Percentiles rank a stretch among this genome's conserved stretches.
These are phyloP conservation scores for Millerago galiae DNA, from an alignment of 805 yeast genomes.

Conservation along the genomic window DNA sequence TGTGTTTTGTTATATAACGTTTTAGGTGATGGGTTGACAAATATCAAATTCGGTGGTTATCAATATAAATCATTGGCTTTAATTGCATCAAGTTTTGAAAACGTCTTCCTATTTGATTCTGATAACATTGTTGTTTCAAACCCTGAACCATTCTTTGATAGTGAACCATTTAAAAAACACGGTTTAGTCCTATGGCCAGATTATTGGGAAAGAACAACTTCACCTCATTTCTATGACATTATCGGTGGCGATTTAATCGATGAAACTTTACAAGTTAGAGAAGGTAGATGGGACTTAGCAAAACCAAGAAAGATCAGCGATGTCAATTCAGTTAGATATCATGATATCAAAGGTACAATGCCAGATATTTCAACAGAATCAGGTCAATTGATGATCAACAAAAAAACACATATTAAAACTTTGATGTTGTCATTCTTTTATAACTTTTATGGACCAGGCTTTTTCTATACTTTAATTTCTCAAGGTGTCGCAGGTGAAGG, in stretches of 20 bases:
- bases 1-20: conserved; percentile 59
- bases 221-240: conserved; percentile 54
- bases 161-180: conserved; percentile 37
- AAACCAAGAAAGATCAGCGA: conserved; percentile 8
- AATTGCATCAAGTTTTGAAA: conserved; percentile 69
- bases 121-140: conserved; percentile 54
- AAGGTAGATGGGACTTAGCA: conserved; percentile 18
- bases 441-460: conserved; percentile 58
- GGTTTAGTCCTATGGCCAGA: conserved; percentile 73
- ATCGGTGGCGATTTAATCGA: conserved; percentile 32
- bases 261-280: conserved; percentile 15
- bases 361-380: conserved; percentile 68
- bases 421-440: conserved; percentile 56
- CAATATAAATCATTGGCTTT: conserved; percentile 71
- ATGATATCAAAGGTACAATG: conserved; percentile 55
- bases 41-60: conserved; percentile 51
- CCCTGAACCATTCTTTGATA: conserved; percentile 39
- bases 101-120: conserved; percentile 67
- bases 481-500: conserved; percentile 79
- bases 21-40: conserved; percentile 48
- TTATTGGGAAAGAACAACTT: conserved; percentile 64
- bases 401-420: conserved; percentile 51
- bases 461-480: conserved; percentile 60
- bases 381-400: conserved; percentile 61
- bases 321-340: conserved; percentile 38